These are phyloP conservation scores for Plasmodium ovale DNA, from an alignment of 169 alveolate genomes.

Conservation along the genomic window DNA sequence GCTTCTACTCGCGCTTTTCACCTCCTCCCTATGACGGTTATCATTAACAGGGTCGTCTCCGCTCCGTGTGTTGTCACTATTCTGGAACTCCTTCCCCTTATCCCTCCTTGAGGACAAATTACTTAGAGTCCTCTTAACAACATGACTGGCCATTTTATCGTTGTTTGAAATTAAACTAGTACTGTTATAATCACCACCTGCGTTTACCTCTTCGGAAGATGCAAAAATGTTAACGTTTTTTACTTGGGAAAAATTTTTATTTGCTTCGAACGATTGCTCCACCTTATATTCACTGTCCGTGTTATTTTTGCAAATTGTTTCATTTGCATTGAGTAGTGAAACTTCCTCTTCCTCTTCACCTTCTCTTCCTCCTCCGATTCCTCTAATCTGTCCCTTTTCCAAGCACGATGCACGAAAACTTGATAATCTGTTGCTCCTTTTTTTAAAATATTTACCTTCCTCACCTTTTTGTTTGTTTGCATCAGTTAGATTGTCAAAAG, in stretches of 20 bases:
- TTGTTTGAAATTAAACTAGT: not conserved
- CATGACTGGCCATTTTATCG: constrained; percentile 5
- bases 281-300: too few relatives aligned
- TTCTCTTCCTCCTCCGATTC: not conserved
- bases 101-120: not conserved
- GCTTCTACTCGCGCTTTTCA: too few relatives aligned
- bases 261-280: not conserved
- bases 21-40: too few relatives aligned
- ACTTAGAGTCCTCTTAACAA: constrained; percentile 8
- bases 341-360: not conserved
- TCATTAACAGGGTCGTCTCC: not conserved
- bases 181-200: not conserved
- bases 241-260: not conserved
- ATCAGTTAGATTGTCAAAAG: constrained; percentile 28
- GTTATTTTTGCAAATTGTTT: not conserved
- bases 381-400: too few relatives aligned
- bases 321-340: not conserved
- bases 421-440: not conserved
- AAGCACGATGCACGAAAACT: too few relatives aligned
- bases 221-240: not conserved
- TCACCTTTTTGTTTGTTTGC: not conserved
- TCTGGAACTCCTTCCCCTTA: not conserved
- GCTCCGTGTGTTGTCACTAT: not conserved
- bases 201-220: not conserved
- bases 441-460: not conserved